These are phyloP conservation scores for Phaseolus coccineus DNA, from an alignment of 331 rosid species.

Conservation along the genomic window DNA sequence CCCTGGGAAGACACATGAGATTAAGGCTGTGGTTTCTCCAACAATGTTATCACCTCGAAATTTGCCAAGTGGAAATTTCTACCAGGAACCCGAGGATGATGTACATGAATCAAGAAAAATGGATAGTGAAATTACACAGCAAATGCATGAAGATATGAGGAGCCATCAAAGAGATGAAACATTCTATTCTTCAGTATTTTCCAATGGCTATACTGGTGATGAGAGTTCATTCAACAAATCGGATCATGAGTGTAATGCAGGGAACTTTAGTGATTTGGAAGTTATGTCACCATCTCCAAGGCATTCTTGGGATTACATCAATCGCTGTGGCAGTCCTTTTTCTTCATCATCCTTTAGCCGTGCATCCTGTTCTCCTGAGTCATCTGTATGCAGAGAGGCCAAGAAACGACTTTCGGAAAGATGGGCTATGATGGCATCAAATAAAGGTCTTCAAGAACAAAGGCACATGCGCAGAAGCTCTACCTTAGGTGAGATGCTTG, in stretches of 20 bases:
- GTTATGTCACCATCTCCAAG: slow-evolving; percentile 86
- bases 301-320: slow-evolving; percentile 91
- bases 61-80: slow-evolving; percentile 55
- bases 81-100: slow-evolving; percentile 65
- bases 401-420: slow-evolving; percentile 98
- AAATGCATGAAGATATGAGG: slow-evolving; percentile 61
- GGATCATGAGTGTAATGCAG: slow-evolving; percentile 72
- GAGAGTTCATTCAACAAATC: slow-evolving; percentile 95
- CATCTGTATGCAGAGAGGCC: slow-evolving; percentile 98
- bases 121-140: slow-evolving; percentile 62
- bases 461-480: slow-evolving; percentile 85
- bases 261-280: slow-evolving; percentile 82
- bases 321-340: slow-evolving; percentile 78
- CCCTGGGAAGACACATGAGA: slow-evolving; percentile 70
- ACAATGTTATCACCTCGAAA: slow-evolving; percentile 67
- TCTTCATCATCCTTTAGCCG: slow-evolving; percentile 89
- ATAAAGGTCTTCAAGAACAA: slow-evolving; percentile 72
- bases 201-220: slow-evolving; percentile 90
- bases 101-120: slow-evolving; percentile 62
- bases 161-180: slow-evolving; percentile 76
- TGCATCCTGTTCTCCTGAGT: slow-evolving; percentile 89
- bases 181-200: slow-evolving; percentile 77
- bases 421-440: slow-evolving; percentile 94
- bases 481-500: slow-evolving; percentile 99
- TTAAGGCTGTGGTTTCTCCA: slow-evolving; percentile 70